Base-by-base conservation (phyloP, 352 stramenopile species). In the Pythium phragmiticola region DNA sequence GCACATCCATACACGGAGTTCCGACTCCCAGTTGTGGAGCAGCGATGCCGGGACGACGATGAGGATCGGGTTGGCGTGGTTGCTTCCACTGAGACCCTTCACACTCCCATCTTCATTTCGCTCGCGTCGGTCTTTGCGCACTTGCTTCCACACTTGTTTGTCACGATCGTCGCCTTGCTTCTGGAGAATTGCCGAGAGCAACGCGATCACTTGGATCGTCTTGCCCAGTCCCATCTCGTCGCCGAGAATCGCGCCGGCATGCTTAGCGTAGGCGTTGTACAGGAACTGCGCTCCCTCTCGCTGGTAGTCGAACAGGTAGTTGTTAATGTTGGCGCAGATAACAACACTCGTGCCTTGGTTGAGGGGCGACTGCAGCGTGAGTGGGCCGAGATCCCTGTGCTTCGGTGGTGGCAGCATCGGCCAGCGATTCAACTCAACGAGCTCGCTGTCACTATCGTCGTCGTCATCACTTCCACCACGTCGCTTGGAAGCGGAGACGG, bases 11-110 rank as follows among this genome's bases (percentile, higher is more conserved):
- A 92, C 75, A 62, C 98, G 98, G 34, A 99, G 87, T 73, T 99
- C 98, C 17, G 92, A 91, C 66, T 99, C 97, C 97, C 98, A 99
- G 67, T 99, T 99, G 49, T 99, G 88, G 16, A 99, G 87, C 63
- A 98, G 94, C 13, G 89, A 98, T 36, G 97, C 99, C 26, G 97
- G 98, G 7, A 99, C 97, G 39, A 99, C 87, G 54, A 99, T 95
- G 34, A 99, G 80, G 70, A 99, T 96, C 42, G 98, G 97, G 11
- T 62, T 70, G 57, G 30, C 50, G 50, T 68, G 73, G 26, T 90
- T 95, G 73, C 98, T 90, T 63, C 98, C 98, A 2, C 98, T 71
- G 6, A 63, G 39, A 8, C 50, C 62, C 14, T 50, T 63, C 16
- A 58, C 17, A 37, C 53, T 96, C 16, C 56, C 28, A 63, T 76